Conservation (phyloP, 2,329 filamentous ascomycete genomes). For the Plenodomus biglobosus region DNA sequence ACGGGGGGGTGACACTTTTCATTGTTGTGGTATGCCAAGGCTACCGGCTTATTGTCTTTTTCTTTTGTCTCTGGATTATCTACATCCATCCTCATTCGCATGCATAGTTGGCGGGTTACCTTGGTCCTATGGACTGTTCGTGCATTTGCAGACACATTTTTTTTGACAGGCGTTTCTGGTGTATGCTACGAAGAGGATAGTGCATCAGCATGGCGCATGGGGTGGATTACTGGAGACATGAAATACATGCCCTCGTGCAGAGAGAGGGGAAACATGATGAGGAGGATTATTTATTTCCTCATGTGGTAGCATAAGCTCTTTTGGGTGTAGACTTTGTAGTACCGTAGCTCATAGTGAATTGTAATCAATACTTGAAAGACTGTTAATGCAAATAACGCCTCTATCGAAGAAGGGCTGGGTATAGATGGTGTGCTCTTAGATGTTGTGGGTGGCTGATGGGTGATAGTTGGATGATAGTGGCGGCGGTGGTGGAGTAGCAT, state of each 20-base stretch:
- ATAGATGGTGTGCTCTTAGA: too few species aligned
- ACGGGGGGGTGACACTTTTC: too few species aligned
- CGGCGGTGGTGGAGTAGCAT: conserved; percentile 7
- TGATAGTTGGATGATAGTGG: too few species aligned
- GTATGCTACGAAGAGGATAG: background rate
- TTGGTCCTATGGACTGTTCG: background rate
- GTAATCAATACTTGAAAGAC: too few species aligned
- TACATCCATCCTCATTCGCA: background rate
- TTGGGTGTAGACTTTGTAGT: too few species aligned
- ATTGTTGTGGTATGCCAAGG: background rate
- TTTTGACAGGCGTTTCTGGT: background rate
- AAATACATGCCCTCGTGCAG: background rate
- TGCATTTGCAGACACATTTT: background rate
- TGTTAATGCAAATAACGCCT: too few species aligned
- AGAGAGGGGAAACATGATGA: background rate
- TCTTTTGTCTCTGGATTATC: conserved; percentile 1
- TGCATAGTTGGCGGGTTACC: background rate
- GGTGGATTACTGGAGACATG: too few species aligned
- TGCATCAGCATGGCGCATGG: background rate
- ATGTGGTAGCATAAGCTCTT: too few species aligned
- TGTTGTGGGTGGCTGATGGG: too few species aligned
- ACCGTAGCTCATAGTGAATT: too few species aligned
- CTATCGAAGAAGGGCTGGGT: too few species aligned
- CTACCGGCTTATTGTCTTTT: conserved; percentile 15
- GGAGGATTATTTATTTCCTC: too few species aligned